These are phyloP conservation scores for Hypoxylon sp. DNA, from an alignment of 2,329 filamentous ascomycete genomes.

Conservation along the genomic window DNA sequence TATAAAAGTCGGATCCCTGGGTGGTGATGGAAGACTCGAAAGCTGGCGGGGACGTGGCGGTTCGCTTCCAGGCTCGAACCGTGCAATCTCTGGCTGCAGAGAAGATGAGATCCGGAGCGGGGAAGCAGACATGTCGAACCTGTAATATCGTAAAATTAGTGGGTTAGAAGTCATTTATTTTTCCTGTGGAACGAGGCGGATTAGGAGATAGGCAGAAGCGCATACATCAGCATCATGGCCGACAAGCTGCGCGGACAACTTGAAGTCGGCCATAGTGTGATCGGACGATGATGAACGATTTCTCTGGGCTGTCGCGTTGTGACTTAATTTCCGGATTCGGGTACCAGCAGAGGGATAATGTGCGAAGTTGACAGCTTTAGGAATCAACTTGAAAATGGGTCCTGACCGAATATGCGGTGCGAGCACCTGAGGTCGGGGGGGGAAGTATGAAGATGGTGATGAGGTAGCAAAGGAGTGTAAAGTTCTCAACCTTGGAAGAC, in stretches of 20 bases:
- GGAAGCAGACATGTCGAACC: conserved; percentile 90
- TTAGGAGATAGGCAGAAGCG: conserved; percentile 27
- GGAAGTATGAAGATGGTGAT: background rate
- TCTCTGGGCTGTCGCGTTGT: background rate
- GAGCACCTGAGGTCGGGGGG: background rate
- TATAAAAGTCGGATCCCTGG: conserved; percentile 88
- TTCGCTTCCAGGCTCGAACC: conserved; percentile 86
- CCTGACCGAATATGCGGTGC: background rate
- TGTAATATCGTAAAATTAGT: conserved; percentile 57
- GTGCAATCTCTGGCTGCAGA: conserved; percentile 94
- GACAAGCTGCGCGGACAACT: conserved; percentile 89
- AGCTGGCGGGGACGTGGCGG: conserved; percentile 73
- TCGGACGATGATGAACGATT: background rate
- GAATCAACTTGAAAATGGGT: background rate
- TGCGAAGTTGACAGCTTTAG: background rate
- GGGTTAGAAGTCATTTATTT: conserved; percentile 19
- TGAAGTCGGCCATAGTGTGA: conserved; percentile 81
- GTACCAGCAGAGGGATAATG: background rate
- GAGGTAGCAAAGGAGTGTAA: background rate
- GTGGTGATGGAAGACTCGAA: conserved; percentile 86
- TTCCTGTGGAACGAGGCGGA: background rate
- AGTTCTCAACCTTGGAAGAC: background rate
- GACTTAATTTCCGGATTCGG: background rate
- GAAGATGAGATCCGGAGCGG: conserved; percentile 78
- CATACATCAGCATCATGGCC: conserved; percentile 95